These are phyloP conservation scores for Wickerhamiella kurtzmanii DNA, from an alignment of 805 yeast species.

Conservation along the genomic window DNA sequence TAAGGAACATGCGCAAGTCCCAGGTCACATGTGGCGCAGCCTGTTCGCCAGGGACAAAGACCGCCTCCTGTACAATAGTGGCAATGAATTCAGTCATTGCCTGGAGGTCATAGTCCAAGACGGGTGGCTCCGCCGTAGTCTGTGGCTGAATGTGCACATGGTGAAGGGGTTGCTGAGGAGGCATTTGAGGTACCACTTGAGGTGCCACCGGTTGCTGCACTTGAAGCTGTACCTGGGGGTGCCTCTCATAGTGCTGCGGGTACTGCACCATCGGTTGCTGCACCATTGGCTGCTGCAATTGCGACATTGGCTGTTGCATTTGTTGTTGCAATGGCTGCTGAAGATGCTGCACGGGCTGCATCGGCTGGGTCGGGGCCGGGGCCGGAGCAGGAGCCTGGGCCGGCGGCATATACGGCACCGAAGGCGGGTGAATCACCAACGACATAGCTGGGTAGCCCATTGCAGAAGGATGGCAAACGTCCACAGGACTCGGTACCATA, in stretches of 20 bases:
- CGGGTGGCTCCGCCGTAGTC: background rate
- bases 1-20: slow-evolving; percentile 31
- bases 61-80: slow-evolving; percentile 18
- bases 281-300: too few relatives aligned
- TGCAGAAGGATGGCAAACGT: background rate
- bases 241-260: too few relatives aligned
- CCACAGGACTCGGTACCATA: background rate
- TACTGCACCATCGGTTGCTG: too few relatives aligned
- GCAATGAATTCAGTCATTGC: slow-evolving; percentile 70
- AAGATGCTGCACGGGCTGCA: too few relatives aligned
- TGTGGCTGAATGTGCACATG: slow-evolving; percentile 1
- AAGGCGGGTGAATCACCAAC: background rate
- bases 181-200: slow-evolving; percentile 10
- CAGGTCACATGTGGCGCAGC: background rate
- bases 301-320: too few relatives aligned
- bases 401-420: background rate
- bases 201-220: too few relatives aligned
- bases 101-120: slow-evolving; percentile 58
- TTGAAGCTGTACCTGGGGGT: too few relatives aligned
- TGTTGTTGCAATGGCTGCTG: too few relatives aligned
- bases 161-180: slow-evolving; percentile 8
- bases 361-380: too few relatives aligned
- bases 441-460: background rate
- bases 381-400: too few relatives aligned
- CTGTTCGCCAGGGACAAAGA: background rate